phyloP scores from a whole-genome alignment of 139 green algal species.

The Volvox africanus region DNA sequence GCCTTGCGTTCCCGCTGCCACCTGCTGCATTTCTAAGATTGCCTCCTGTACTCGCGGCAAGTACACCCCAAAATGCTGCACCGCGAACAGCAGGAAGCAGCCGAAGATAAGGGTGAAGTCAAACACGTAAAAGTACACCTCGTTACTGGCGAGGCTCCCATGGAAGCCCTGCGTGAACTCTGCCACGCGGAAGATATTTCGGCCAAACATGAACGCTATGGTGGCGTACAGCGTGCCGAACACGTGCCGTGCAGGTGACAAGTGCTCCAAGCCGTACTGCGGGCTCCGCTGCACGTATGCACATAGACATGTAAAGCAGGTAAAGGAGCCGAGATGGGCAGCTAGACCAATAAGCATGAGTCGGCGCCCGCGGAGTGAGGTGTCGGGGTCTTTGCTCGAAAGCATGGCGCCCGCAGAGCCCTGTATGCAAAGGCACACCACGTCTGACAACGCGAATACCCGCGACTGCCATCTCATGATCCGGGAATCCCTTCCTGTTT shows the following conservation, averaged over 20 bases:
- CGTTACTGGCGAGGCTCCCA: slow-evolving; percentile 43
- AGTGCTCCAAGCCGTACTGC: neutral
- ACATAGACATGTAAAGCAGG: slow-evolving; percentile 46
- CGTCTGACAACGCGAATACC: slow-evolving; percentile 29
- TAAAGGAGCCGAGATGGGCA: slow-evolving; percentile 56
- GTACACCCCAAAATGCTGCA: slow-evolving; percentile 38
- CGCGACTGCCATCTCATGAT: slow-evolving; percentile 37
- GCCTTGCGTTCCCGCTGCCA: too few relatives aligned
- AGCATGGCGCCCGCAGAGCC: neutral
- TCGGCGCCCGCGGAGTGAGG: neutral
- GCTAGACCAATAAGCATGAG: slow-evolving; percentile 35
- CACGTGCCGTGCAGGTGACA: neutral
- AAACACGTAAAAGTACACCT: slow-evolving; percentile 59
- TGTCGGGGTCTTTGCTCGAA: neutral
- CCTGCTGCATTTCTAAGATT: too few relatives aligned
- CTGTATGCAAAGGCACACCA: slow-evolving; percentile 43
- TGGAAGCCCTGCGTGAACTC: slow-evolving; percentile 55
- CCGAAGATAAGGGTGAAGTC: slow-evolving; percentile 44
- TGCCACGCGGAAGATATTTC: slow-evolving; percentile 55
- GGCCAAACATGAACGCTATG: slow-evolving; percentile 55
- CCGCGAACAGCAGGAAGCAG: slow-evolving; percentile 35
- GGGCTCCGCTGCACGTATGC: slow-evolving; percentile 18
- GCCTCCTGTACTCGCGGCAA: neutral
- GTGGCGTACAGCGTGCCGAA: slow-evolving; percentile 48
- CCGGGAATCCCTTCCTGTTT: neutral